phyloP scores from a whole-genome alignment of 352 stramenopile genomes.

The Phytophthora niederhauseri region DNA sequence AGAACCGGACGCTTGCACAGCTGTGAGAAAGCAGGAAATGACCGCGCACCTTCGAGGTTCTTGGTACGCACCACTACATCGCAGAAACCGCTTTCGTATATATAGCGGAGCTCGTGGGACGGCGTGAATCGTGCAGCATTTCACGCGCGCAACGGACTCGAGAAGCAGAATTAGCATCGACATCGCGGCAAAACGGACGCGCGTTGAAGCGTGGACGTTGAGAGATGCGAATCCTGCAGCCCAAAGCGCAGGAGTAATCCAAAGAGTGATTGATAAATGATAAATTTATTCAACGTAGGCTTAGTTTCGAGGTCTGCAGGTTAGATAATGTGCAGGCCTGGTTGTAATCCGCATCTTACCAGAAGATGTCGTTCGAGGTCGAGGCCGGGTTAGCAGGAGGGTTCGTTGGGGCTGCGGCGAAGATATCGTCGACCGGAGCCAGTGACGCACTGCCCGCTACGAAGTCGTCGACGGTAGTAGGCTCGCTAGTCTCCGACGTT shows the following conservation, averaged over 20 bases:
- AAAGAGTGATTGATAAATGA: conserved; percentile 13
- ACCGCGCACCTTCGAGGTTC: conserved; percentile 9
- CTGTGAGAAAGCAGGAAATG: conserved; percentile 34
- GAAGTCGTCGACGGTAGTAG: conserved; percentile 63
- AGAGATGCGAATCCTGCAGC: not conserved
- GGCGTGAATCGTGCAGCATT: not conserved
- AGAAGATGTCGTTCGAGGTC: conserved; percentile 39
- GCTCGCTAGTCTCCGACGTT: conserved; percentile 14
- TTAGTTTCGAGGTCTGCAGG: not conserved
- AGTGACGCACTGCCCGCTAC: conserved; percentile 35
- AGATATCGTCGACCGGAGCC: conserved; percentile 28
- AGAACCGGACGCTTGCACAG: conserved; percentile 13
- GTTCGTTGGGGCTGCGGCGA: conserved; percentile 20
- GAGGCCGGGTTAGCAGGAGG: conserved; percentile 21
- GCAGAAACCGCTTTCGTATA: conserved; percentile 31
- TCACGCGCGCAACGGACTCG: conserved; percentile 23
- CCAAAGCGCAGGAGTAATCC: not conserved
- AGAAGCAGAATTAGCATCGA: conserved; percentile 23
- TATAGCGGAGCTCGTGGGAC: conserved; percentile 29
- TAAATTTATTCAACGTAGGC: conserved; percentile 19
- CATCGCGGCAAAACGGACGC: conserved; percentile 28
- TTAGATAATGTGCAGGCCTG: not conserved
- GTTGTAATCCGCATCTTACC: conserved; percentile 18
- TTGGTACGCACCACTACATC: conserved; percentile 11
- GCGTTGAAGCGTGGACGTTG: conserved; percentile 2